Evolutionary conservation across 2,329 filamentous ascomycete genomes (phyloP).

Genomic region (Cladosporium sp.): DNA sequence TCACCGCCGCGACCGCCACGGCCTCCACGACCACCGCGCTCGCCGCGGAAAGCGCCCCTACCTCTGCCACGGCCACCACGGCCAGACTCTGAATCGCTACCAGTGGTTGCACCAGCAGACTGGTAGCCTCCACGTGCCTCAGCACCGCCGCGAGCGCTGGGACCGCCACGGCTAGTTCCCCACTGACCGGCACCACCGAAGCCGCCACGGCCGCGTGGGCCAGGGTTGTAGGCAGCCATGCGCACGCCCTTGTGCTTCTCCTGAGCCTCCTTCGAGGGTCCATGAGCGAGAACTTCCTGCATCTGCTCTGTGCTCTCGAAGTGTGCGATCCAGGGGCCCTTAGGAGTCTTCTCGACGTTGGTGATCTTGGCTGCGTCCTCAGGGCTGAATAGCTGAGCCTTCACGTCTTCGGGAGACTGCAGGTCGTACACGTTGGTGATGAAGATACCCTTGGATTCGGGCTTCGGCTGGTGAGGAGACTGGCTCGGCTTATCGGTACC

Average conservation of each 20-base stretch:
- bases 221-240: conserved; percentile 63
- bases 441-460: conserved; percentile 78
- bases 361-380: conserved; percentile 81
- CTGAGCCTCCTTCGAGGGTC: conserved; percentile 64
- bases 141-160: conserved; percentile 61
- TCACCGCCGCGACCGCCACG: conserved; percentile 40
- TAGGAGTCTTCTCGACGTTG: conserved; percentile 69
- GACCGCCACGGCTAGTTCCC: conserved; percentile 67
- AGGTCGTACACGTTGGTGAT: conserved; percentile 83
- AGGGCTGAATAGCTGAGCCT: conserved; percentile 72
- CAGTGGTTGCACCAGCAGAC: conserved; percentile 38
- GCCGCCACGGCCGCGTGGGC: conserved; percentile 42
- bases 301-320: conserved; percentile 81
- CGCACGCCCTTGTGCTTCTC: conserved; percentile 65
- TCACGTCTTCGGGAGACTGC: conserved; percentile 72
- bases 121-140: conserved; percentile 38
- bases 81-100: conserved; percentile 71
- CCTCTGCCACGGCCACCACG: conserved; percentile 56
- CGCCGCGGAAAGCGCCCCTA: conserved; percentile 52
- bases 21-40: conserved; percentile 57
- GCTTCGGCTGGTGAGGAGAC: conserved; percentile 42
- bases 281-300: conserved; percentile 72
- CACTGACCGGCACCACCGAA: conserved; percentile 57
- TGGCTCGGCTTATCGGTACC: conserved; percentile 50
- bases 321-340: conserved; percentile 80